These are phyloP conservation scores for Cruciata laevipes DNA, from an alignment of 257 asterid genomes.

Conservation along the genomic window DNA sequence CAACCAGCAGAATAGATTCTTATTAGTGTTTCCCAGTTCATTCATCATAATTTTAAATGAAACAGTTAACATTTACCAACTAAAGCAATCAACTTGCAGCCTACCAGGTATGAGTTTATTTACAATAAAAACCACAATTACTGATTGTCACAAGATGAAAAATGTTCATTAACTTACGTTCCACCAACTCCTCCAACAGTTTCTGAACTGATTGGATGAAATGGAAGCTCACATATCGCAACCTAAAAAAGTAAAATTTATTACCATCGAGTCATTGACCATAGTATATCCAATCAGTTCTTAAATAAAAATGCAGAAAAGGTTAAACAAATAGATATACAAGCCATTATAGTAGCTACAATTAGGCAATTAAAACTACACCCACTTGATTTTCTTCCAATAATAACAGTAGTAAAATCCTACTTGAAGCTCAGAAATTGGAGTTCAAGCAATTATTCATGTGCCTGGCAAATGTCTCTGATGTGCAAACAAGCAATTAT, in stretches of 20 bases:
- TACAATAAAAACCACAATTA: conserved; percentile 4
- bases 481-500: not conserved
- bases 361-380: not conserved
- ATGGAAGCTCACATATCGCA: conserved; percentile 97
- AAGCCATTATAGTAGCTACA: not conserved
- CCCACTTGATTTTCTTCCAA: not conserved
- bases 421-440: not conserved
- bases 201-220: conserved; percentile 96
- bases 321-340: not conserved
- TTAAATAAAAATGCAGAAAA: not conserved
- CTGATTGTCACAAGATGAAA: conserved; percentile 8
- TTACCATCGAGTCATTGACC: not conserved
- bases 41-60: not conserved
- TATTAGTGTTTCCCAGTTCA: conserved; percentile 2
- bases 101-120: not conserved
- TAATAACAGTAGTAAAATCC: not conserved
- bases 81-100: not conserved
- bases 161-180: conserved; percentile 54
- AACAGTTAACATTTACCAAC: not conserved
- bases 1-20: not conserved
- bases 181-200: conserved; percentile 94
- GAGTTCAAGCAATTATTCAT: not conserved
- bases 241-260: conserved; percentile 38
- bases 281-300: not conserved
- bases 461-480: not conserved